phyloP scores from a whole-genome alignment of 2,329 filamentous ascomycete species.

The Botryotinia calthae region DNA sequence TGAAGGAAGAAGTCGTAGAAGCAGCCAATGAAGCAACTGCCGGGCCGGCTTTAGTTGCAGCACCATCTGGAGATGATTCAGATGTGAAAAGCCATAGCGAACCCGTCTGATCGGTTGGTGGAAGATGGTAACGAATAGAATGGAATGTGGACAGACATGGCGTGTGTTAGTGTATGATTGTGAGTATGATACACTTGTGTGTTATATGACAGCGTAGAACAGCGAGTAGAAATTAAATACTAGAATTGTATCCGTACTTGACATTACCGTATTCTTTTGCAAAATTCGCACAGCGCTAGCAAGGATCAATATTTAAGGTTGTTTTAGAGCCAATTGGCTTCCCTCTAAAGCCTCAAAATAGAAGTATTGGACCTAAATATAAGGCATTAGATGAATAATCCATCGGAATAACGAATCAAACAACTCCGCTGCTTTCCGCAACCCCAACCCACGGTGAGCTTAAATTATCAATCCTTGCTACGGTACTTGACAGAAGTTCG shows the following conservation, averaged over 20 bases:
- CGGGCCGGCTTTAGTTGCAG: background rate
- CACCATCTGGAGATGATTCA: background rate
- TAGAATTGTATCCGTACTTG: background rate
- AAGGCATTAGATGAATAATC: no score
- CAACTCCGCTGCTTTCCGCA: no score
- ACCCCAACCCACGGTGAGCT: no score
- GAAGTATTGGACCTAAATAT: no score
- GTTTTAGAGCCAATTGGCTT: no score
- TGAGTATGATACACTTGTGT: background rate
- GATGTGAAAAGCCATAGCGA: background rate
- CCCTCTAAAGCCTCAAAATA: no score
- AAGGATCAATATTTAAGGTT: no score
- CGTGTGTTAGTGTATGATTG: background rate
- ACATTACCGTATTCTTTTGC: background rate
- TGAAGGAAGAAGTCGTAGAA: background rate
- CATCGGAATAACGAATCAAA: no score
- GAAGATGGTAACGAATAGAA: background rate
- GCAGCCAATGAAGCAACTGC: background rate
- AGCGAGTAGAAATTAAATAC: background rate
- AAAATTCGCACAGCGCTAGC: no score
- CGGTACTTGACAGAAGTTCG: background rate
- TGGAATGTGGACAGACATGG: background rate
- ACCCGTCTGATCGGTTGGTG: constrained; percentile 1
- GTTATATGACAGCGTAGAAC: background rate
- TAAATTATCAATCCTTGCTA: no score